These are phyloP conservation scores for Tuber aestivum DNA, from an alignment of 495 filamentous ascomycete genomes.

Conservation along the genomic window DNA sequence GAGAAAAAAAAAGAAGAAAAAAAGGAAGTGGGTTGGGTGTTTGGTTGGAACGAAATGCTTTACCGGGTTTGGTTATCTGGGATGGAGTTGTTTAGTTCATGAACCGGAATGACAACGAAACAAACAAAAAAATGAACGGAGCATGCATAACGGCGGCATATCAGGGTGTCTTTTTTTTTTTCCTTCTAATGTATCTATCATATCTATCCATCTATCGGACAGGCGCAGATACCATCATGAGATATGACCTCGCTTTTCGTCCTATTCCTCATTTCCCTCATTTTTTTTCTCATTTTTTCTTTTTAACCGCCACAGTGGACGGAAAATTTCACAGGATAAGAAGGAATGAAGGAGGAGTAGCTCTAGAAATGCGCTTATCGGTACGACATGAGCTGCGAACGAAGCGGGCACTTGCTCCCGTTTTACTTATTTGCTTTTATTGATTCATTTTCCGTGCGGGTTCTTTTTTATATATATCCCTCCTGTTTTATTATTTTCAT, in stretches of 20 bases:
- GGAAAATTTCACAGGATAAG: neutral
- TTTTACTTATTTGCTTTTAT: neutral
- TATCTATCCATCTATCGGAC: neutral
- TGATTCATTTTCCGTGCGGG: neutral
- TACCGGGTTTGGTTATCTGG: neutral
- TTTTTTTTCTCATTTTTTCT: neutral
- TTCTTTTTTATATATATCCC: neutral
- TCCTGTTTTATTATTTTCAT: neutral
- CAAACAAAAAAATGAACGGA: neutral
- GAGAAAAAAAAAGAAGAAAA: neutral
- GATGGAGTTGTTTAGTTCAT: neutral
- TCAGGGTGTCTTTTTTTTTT: neutral
- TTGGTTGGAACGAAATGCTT: neutral
- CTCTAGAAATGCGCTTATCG: neutral
- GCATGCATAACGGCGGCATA: neutral
- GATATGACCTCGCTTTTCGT: neutral
- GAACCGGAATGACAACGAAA: neutral
- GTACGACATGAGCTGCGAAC: neutral
- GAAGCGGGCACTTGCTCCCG: neutral
- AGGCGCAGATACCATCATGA: slow-evolving; percentile 4
- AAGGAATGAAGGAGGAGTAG: neutral
- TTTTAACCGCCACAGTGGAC: neutral
- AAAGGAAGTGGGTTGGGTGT: too few relatives aligned
- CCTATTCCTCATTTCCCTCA: neutral
- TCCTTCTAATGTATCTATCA: neutral